Evolutionary conservation across 768 basidiomycete species (phyloP).

Genomic region (Agaricus blazei): DNA sequence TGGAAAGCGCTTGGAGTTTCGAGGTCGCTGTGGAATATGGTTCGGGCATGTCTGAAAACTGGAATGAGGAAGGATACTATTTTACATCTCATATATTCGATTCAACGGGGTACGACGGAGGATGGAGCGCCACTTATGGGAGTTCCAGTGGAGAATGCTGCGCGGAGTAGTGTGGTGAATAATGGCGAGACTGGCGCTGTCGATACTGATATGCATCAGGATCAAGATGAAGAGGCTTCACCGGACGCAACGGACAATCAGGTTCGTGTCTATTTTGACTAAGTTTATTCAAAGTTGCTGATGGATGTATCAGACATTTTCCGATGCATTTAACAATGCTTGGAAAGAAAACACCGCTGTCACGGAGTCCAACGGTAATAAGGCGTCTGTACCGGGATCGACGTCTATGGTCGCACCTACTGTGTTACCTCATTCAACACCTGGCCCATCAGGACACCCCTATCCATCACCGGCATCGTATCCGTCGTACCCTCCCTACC

Average conservation of each 20-base stretch:
- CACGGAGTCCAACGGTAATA: conserved; percentile 17
- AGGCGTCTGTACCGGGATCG: conserved; percentile 9
- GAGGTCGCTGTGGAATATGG: conserved; percentile 68
- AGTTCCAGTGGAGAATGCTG: neutral
- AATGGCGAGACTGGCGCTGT: conserved; percentile 15
- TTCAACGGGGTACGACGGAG: conserved; percentile 50
- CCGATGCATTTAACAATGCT: conserved; percentile 52
- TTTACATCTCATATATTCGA: conserved; percentile 49
- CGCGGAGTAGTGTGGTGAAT: conserved; percentile 13
- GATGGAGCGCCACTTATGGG: neutral
- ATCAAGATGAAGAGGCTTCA: neutral
- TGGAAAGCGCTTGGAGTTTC: conserved; percentile 77
- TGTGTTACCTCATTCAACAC: conserved; percentile 5
- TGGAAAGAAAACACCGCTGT: conserved; percentile 57
- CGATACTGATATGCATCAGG: conserved; percentile 2
- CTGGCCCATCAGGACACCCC: conserved; percentile 12
- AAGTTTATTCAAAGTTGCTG: neutral
- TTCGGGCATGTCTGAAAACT: conserved; percentile 49
- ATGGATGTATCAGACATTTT: conserved; percentile 28
- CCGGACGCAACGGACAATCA: conserved; percentile 1
- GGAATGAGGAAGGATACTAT: conserved; percentile 63
- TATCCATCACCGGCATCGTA: conserved; percentile 14
- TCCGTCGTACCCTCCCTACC: conserved; percentile 19
- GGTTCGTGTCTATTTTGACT: neutral
- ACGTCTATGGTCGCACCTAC: neutral